These are phyloP conservation scores for Sphagnum magellanicum DNA, from an alignment of 228 moss, liverwort and hornwort species.

Conservation along the genomic window DNA sequence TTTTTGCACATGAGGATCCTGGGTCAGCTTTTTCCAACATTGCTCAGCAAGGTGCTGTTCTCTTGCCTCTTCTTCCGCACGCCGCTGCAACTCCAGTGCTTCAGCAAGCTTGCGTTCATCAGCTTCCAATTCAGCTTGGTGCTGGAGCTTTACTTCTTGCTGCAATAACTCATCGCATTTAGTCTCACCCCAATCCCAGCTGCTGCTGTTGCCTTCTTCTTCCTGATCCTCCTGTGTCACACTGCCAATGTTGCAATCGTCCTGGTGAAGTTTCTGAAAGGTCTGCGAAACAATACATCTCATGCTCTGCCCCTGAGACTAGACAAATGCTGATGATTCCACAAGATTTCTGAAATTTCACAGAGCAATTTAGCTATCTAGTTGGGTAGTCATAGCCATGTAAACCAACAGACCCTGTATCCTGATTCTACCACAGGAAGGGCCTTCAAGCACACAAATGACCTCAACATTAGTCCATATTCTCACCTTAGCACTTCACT, in stretches of 20 bases:
- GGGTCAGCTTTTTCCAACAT: slow-evolving; percentile 19
- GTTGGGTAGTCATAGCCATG: too few relatives aligned
- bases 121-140: slow-evolving; percentile 19
- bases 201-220: slow-evolving; percentile 3
- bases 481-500: slow-evolving; percentile 26
- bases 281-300: too few relatives aligned
- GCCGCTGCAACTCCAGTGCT: slow-evolving; percentile 35
- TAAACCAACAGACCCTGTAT: too few relatives aligned
- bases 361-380: too few relatives aligned
- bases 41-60: slow-evolving; percentile 28
- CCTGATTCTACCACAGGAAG: too few relatives aligned
- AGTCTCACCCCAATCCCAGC: slow-evolving; percentile 20
- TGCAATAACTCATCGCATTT: slow-evolving; percentile 15
- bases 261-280: too few relatives aligned
- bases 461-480: background rate
- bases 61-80: slow-evolving; percentile 31
- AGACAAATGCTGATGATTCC: too few relatives aligned
- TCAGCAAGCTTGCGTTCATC: slow-evolving; percentile 44
- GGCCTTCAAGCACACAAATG: too few relatives aligned
- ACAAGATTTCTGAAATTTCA: too few relatives aligned
- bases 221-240: slow-evolving; percentile 22
- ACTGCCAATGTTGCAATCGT: slow-evolving; percentile 9
- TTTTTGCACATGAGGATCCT: background rate
- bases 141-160: slow-evolving; percentile 16
- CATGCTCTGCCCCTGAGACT: too few relatives aligned